Evolutionary conservation across 306 rosid genomes (phyloP).

Genomic region (Lotus japonicus): DNA sequence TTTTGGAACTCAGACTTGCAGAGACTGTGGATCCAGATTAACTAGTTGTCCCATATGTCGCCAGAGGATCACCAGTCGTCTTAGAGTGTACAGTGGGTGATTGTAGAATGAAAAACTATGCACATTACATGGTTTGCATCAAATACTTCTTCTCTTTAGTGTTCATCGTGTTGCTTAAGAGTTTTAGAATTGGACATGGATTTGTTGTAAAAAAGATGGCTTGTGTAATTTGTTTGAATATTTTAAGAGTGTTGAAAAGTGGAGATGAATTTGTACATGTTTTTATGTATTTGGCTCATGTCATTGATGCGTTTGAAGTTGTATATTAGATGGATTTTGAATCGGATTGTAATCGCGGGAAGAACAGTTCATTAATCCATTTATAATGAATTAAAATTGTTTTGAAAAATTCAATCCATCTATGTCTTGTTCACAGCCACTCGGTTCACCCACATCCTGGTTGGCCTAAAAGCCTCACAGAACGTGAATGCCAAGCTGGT

Average conservation of each 20-base stretch:
- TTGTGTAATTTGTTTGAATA: neutral
- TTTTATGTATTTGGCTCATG: neutral
- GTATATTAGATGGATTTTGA: too few species aligned
- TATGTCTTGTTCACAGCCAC: too few species aligned
- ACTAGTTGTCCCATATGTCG: slow-evolving; percentile 73
- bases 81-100: slow-evolving; percentile 68
- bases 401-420: too few species aligned
- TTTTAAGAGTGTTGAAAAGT: neutral
- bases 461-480: too few species aligned
- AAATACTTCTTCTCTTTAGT: neutral
- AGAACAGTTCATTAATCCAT: too few species aligned
- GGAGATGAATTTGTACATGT: neutral
- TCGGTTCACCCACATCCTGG: too few species aligned
- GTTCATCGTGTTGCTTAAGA: neutral
- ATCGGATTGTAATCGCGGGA: too few species aligned
- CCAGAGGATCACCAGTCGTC: slow-evolving; percentile 57
- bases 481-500: too few species aligned
- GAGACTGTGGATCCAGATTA: slow-evolving; percentile 70
- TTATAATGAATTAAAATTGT: too few species aligned
- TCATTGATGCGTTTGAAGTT: neutral
- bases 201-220: neutral
- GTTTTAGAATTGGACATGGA: neutral
- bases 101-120: neutral
- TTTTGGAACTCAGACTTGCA: slow-evolving; percentile 52
- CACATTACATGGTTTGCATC: neutral